Percentiles rank a stretch among this genome's conserved stretches.
phyloP scores from a whole-genome alignment of 2,329 filamentous ascomycete genomes.

The Diaporthe australafricana region DNA sequence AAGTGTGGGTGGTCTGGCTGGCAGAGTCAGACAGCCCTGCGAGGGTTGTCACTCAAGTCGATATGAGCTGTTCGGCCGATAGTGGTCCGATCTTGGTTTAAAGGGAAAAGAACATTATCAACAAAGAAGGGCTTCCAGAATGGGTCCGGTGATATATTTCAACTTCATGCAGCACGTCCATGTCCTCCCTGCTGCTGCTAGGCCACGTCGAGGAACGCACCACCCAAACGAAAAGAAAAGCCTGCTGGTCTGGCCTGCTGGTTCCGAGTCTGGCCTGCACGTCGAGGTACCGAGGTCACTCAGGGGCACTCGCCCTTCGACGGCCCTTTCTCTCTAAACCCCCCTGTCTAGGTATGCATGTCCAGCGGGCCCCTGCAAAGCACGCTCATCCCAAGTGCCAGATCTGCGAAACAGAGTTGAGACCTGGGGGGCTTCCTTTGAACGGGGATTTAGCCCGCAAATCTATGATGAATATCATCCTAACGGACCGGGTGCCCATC shows the following conservation, averaged over 20 bases:
- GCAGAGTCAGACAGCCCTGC: slow-evolving; percentile 13
- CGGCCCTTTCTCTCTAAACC: neutral
- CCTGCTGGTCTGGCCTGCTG: too few relatives aligned
- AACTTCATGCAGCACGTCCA: neutral
- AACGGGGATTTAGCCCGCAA: slow-evolving; percentile 16
- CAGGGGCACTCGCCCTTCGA: neutral
- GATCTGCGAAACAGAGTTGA: slow-evolving; percentile 30
- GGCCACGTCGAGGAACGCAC: neutral
- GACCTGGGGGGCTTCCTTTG: slow-evolving; percentile 14
- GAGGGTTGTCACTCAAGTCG: neutral
- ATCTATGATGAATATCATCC: neutral
- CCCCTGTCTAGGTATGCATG: slow-evolving; percentile 12
- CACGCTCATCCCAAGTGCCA: slow-evolving; percentile 10
- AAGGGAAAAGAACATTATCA: neutral
- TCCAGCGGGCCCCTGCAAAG: slow-evolving; percentile 19
- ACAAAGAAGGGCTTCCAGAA: neutral
- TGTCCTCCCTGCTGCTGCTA: slow-evolving; percentile 9
- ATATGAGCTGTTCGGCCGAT: slow-evolving; percentile 17
- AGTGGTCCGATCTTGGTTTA: slow-evolving; percentile 18
- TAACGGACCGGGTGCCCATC: neutral
- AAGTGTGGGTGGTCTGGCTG: slow-evolving; percentile 18
- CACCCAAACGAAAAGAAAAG: neutral
- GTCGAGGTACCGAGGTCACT: slow-evolving; percentile 15
- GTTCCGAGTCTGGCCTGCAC: neutral
- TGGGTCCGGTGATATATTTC: slow-evolving; percentile 24